Evolutionary conservation across 176 grass and related monocot species (phyloP).

Genomic region (Carex pumila): DNA sequence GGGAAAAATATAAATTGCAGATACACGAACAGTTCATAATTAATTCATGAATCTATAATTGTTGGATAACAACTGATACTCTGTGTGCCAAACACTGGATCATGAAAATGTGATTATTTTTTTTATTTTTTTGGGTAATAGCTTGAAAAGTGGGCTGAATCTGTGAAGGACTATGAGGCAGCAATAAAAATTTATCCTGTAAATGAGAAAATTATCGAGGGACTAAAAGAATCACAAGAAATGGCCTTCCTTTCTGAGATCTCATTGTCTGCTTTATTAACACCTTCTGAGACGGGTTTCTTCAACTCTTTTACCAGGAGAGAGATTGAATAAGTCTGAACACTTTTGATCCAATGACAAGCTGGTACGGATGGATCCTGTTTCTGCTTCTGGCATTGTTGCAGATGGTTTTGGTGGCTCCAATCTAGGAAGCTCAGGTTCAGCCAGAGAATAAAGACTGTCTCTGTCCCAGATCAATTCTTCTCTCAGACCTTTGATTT

Average conservation of each 20-base stretch:
- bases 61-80: too few species aligned
- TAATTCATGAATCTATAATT: too few species aligned
- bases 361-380: neutral
- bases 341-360: constrained; percentile 1
- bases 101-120: too few species aligned
- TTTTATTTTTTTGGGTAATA: too few species aligned
- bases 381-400: neutral
- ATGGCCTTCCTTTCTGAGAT: neutral
- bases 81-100: too few species aligned
- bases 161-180: too few species aligned
- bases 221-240: neutral
- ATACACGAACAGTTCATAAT: too few species aligned
- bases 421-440: neutral
- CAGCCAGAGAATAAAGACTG: constrained; percentile 1
- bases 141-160: too few species aligned
- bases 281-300: neutral
- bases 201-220: too few species aligned
- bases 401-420: neutral
- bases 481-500: neutral
- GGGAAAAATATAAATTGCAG: too few species aligned
- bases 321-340: neutral
- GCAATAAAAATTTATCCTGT: too few species aligned
- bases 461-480: constrained; percentile 14
- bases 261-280: constrained; percentile 3
- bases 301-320: neutral